Evolutionary conservation across 2,329 filamentous ascomycete genomes (phyloP).

Genomic region (Paecilomyces niveus): DNA sequence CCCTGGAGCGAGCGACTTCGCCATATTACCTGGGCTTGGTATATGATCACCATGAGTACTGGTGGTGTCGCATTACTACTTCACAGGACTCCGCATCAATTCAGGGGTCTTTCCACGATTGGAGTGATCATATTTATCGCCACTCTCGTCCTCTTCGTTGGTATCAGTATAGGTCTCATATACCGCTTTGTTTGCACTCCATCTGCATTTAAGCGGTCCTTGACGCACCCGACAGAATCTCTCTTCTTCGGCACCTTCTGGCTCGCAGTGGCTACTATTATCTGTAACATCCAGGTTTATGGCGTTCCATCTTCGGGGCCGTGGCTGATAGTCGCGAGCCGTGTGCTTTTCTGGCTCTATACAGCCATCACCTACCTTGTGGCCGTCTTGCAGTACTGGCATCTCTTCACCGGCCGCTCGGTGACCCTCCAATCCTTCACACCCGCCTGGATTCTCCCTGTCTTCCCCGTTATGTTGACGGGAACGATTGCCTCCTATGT

Average conservation of each 20-base stretch:
- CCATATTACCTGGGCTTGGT: constrained; percentile 63
- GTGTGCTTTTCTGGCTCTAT: constrained; percentile 62
- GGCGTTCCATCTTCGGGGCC: constrained; percentile 49
- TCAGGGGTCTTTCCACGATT: constrained; percentile 54
- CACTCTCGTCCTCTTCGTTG: constrained; percentile 56
- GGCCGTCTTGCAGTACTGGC: constrained; percentile 53
- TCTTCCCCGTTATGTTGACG: constrained; percentile 27
- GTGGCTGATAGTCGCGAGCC: constrained; percentile 51
- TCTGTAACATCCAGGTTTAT: constrained; percentile 58
- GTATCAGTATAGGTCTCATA: constrained; percentile 46
- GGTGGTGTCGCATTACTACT: constrained; percentile 59
- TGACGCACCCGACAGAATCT: constrained; percentile 57
- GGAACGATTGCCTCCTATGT: constrained; percentile 30
- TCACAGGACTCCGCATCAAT: constrained; percentile 53
- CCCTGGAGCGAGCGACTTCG: constrained; percentile 3
- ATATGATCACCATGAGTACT: constrained; percentile 63
- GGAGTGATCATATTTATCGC: constrained; percentile 59
- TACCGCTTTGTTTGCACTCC: constrained; percentile 53
- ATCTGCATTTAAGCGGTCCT: constrained; percentile 40
- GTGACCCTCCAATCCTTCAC: not conserved
- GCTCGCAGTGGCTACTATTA: constrained; percentile 56
- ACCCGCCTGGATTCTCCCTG: not conserved
- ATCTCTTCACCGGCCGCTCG: constrained; percentile 47
- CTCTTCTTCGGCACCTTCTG: constrained; percentile 66
- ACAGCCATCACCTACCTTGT: constrained; percentile 34